These are phyloP conservation scores for Podospora conica DNA, from an alignment of 495 filamentous ascomycete genomes.

Conservation along the genomic window DNA sequence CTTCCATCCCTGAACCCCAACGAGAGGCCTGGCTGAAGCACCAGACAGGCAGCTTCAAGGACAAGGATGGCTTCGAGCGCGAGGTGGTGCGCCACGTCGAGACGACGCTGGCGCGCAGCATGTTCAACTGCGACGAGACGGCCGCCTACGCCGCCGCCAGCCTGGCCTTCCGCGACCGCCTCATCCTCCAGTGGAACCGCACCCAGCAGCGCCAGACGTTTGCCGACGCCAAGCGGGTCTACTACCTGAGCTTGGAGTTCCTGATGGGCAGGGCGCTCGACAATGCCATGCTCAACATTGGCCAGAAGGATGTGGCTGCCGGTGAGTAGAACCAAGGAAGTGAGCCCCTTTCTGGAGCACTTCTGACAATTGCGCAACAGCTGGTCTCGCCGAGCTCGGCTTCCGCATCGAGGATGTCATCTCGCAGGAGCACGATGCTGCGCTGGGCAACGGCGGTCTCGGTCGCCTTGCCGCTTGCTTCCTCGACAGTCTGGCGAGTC, in stretches of 20 bases:
- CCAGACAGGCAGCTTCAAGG: slow-evolving; percentile 62
- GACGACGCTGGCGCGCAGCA: slow-evolving; percentile 88
- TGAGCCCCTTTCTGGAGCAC: not conserved
- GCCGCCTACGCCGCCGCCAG: slow-evolving; percentile 88
- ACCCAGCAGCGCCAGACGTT: slow-evolving; percentile 95
- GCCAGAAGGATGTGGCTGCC: slow-evolving; percentile 76
- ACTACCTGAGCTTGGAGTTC: slow-evolving; percentile 95
- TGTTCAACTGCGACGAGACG: slow-evolving; percentile 96
- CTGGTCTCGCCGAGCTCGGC: slow-evolving; percentile 79
- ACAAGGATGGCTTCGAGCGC: slow-evolving; percentile 60
- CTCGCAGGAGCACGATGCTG: slow-evolving; percentile 90
- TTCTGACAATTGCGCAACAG: slow-evolving; percentile 32
- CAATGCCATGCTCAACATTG: slow-evolving; percentile 97
- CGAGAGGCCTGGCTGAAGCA: slow-evolving; percentile 84
- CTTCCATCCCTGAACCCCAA: slow-evolving; percentile 78
- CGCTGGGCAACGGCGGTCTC: slow-evolving; percentile 91
- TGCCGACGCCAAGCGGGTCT: slow-evolving; percentile 83
- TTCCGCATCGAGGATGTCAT: slow-evolving; percentile 97
- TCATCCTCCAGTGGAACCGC: slow-evolving; percentile 94
- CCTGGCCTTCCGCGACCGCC: slow-evolving; percentile 83
- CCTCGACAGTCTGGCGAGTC: slow-evolving; percentile 86
- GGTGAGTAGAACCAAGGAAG: slow-evolving; percentile 38
- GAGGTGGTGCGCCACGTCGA: slow-evolving; percentile 92
- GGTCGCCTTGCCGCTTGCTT: slow-evolving; percentile 95
- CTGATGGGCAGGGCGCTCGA: slow-evolving; percentile 94